Base-by-base conservation (phyloP, 306 rosid genomes). In the Morella rubra region DNA sequence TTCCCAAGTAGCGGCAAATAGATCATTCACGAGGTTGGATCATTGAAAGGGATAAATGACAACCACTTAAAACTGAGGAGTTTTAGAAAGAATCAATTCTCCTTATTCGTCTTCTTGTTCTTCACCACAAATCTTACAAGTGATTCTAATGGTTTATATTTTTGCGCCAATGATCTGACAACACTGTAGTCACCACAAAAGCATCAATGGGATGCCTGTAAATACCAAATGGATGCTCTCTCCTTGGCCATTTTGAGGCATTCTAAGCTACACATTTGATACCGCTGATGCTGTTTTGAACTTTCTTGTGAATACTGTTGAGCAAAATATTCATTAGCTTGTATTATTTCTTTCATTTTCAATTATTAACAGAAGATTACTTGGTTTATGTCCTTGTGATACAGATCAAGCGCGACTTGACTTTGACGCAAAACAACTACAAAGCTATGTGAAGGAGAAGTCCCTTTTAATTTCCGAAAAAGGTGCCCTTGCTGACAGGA, bases 381-480 rank as follows among this genome's bases (percentile, higher is more conserved):
- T 56, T 50, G 61, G 46, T 69, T 12, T 58, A 32, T 59, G 37
- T 56, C 58, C 58, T 20, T 74, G 62, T 67, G 74, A 76, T 76
- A 78, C 86, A 93, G 98, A 92, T 84, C 95, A 92, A 86, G 81
- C 85, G 56, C 79, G 77, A 20, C 93, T 90, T 51, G 92, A 92
- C 77, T 95, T 90, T 67, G 97, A 90, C 60, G 83, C 92, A 0
- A 89, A 91, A 90, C 85, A 64, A 73, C 93, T 90, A 65, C 96
- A 91, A 72, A 89, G 96, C 86, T 32, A 45, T 62, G 91, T 91
- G 85, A 91, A 94, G 86, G 97, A 94, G 22, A 91, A 94, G 76
- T 78, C 97, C 42, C 88, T 84, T 83, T 11, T 88, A 54, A 84
- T 89, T 79, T 94, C 98, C 9, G 98, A 92, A 81, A 72, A 83